Evolutionary conservation across 331 rosid species (phyloP).

Genomic region (Quercus phellos): DNA sequence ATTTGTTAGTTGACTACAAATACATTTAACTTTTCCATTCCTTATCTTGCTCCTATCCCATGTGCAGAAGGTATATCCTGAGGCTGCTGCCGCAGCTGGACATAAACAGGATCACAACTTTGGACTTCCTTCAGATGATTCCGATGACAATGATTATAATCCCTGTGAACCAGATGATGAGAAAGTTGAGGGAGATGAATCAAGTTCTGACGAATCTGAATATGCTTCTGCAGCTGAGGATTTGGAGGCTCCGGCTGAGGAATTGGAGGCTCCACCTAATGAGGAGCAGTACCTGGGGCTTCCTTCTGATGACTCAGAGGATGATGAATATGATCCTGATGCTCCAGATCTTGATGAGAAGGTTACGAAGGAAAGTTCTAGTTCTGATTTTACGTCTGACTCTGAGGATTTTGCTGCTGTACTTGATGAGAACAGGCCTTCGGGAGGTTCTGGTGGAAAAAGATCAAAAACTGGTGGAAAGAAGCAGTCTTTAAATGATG

Average conservation of each 20-base stretch:
- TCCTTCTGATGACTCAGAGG: constrained; percentile 96
- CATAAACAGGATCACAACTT: constrained; percentile 45
- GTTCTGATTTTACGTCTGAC: constrained; percentile 90
- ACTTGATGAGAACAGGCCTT: constrained; percentile 33
- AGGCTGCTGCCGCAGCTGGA: constrained; percentile 73
- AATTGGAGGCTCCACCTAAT: constrained; percentile 46
- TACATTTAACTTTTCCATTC: constrained; percentile 12
- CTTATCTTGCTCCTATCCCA: constrained; percentile 28
- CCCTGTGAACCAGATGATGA: constrained; percentile 65
- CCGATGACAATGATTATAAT: constrained; percentile 83
- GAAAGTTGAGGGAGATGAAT: constrained; percentile 45
- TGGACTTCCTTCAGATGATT: constrained; percentile 87
- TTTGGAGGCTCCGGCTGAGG: constrained; percentile 59
- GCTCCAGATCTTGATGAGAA: constrained; percentile 35
- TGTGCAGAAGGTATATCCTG: constrained; percentile 89
- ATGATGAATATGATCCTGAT: constrained; percentile 67
- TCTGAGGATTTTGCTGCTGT: constrained; percentile 82
- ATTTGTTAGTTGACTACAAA: not conserved
- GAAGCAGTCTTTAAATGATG: constrained; percentile 47
- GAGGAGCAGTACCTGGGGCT: constrained; percentile 60
- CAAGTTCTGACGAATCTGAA: constrained; percentile 72
- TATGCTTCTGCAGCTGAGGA: constrained; percentile 76
- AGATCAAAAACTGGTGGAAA: constrained; percentile 27
- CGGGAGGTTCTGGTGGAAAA: constrained; percentile 35
- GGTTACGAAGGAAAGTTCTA: constrained; percentile 54